A percentile compares a stretch with the other conserved stretches of the same genome.
Evolutionary conservation across 2,329 filamentous ascomycete species (phyloP).

Genomic region (Fusarium sp.): DNA sequence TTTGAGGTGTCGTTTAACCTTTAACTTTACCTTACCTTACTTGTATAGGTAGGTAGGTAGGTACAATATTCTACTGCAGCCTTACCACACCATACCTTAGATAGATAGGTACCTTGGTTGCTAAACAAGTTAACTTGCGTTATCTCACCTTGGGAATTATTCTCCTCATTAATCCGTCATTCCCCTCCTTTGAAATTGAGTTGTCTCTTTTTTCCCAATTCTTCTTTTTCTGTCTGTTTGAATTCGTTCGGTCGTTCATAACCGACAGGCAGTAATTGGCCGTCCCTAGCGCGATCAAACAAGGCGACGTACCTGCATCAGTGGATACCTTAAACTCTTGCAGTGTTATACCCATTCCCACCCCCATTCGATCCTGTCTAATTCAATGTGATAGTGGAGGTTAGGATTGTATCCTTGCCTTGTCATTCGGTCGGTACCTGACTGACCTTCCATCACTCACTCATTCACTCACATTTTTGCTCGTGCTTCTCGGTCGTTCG

Average conservation of each 20-base stretch:
- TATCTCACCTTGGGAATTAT: constrained; percentile 16
- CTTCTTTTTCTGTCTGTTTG: constrained; percentile 26
- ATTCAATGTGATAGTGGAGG: constrained; percentile 1
- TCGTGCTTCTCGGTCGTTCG: constrained; percentile 10
- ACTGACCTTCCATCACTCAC: neutral
- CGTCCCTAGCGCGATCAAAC: constrained; percentile 42
- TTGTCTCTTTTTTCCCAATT: constrained; percentile 9
- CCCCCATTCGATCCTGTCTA: neutral
- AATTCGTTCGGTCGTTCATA: constrained; percentile 27
- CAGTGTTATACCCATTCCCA: neutral
- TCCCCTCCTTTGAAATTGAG: constrained; percentile 18
- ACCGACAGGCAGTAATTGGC: constrained; percentile 33
- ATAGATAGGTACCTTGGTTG: neutral
- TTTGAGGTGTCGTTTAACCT: constrained; percentile 14
- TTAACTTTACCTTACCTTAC: constrained; percentile 20
- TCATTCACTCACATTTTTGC: neutral
- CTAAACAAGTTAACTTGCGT: constrained; percentile 7
- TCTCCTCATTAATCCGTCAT: constrained; percentile 38
- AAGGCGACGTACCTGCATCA: constrained; percentile 43
- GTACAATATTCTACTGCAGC: constrained; percentile 1
- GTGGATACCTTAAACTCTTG: constrained; percentile 39
- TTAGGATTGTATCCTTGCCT: constrained; percentile 7
- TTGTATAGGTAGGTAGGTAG: neutral
- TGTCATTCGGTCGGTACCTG: constrained; percentile 8
- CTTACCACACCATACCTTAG: constrained; percentile 14